Evolutionary conservation across 805 yeast species (phyloP).

Genomic region (Ogataea zsoltii): DNA sequence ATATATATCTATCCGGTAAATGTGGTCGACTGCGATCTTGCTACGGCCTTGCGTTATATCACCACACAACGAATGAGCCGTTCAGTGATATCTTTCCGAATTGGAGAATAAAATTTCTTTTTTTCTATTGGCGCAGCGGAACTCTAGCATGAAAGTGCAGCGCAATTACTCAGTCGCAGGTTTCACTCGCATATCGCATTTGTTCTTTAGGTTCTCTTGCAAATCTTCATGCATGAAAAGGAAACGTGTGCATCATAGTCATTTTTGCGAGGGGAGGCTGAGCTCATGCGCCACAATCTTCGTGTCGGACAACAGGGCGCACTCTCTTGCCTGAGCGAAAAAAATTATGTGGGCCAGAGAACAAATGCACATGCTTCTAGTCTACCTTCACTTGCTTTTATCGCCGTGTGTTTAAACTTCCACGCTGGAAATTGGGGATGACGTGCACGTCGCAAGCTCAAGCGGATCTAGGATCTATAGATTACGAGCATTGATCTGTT

Average conservation of each 20-base stretch:
- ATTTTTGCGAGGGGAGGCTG: constrained; percentile 3
- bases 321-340: background rate
- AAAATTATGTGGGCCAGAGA: background rate
- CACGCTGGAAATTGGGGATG: too few relatives aligned
- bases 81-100: constrained; percentile 4
- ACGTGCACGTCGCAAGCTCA: too few relatives aligned
- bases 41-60: constrained; percentile 9
- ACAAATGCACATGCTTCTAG: background rate
- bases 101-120: constrained; percentile 10
- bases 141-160: constrained; percentile 4
- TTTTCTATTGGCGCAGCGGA: constrained; percentile 3
- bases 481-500: too few relatives aligned
- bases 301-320: background rate
- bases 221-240: constrained; percentile 4
- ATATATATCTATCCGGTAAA: constrained; percentile 3
- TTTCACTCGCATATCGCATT: constrained; percentile 9
- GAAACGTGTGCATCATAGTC: background rate
- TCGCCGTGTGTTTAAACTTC: too few relatives aligned
- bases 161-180: constrained; percentile 1
- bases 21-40: constrained; percentile 4
- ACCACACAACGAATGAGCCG: constrained; percentile 6
- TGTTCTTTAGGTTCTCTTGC: constrained; percentile 11
- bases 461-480: too few relatives aligned
- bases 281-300: constrained; percentile 3
- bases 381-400: background rate